These are phyloP conservation scores for Rhipidocladum racemiflorum DNA, from an alignment of 176 grass and related monocot species.

Conservation along the genomic window DNA sequence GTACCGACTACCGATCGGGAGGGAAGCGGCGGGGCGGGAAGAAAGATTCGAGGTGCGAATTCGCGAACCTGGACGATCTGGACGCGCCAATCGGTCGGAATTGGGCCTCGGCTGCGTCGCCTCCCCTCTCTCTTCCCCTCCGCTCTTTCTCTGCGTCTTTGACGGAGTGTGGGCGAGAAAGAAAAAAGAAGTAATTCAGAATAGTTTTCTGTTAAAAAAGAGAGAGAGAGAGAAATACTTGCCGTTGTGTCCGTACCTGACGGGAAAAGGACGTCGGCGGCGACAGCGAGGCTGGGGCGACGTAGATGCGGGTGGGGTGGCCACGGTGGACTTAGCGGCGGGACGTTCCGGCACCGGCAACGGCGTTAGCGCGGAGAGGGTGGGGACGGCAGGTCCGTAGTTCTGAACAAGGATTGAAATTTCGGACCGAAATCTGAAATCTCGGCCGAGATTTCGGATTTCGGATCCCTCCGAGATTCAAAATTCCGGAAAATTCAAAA, in stretches of 20 bases:
- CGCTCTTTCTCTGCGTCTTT: no score
- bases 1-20: background rate
- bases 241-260: background rate
- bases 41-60: constrained; percentile 11
- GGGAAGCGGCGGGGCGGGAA: background rate
- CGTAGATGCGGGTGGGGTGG: background rate
- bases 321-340: background rate
- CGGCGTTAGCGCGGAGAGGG: background rate
- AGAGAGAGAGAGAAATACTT: background rate
- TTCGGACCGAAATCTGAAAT: no score
- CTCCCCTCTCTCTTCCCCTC: no score
- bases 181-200: background rate
- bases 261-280: background rate
- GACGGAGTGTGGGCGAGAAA: background rate
- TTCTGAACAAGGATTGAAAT: no score
- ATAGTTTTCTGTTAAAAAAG: background rate
- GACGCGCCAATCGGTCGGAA: background rate
- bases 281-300: background rate
- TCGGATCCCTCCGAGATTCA: no score
- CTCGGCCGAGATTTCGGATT: no score
- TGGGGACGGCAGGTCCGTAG: background rate
- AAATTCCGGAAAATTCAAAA: no score
- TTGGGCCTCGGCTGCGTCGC: no score
- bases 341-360: background rate
- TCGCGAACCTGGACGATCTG: background rate